Percentiles rank a stretch among this genome's conserved stretches.
Conservation (phyloP, 306 rosid species). For the Prosopis cineraria region DNA sequence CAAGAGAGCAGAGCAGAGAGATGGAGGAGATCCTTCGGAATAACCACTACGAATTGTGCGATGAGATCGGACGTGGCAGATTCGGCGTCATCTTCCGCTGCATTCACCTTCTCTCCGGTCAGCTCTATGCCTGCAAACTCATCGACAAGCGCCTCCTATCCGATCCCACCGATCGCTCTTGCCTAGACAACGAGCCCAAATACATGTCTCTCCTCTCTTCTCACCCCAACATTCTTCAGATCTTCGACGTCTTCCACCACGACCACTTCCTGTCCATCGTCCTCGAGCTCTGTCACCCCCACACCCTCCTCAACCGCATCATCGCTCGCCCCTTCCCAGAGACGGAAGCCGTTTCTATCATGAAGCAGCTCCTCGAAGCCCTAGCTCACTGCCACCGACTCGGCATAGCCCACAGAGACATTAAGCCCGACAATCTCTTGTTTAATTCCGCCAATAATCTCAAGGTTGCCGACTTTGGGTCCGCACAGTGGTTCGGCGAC, state of each 20-base stretch:
- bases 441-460: constrained; percentile 57
- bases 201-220: constrained; percentile 69
- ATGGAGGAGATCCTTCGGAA: constrained; percentile 60
- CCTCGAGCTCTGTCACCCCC: constrained; percentile 67
- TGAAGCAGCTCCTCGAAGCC: constrained; percentile 60
- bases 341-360: constrained; percentile 44
- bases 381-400: constrained; percentile 69
- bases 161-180: constrained; percentile 68
- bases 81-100: constrained; percentile 80
- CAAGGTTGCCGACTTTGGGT: constrained; percentile 84
- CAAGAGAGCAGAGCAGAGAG: neutral
- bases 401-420: constrained; percentile 77
- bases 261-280: constrained; percentile 60
- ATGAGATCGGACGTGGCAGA: constrained; percentile 85
- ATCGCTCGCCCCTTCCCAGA: constrained; percentile 43
- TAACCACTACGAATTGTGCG: constrained; percentile 59
- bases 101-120: constrained; percentile 42
- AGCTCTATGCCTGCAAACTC: constrained; percentile 67
- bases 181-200: constrained; percentile 80
- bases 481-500: constrained; percentile 73
- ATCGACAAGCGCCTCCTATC: constrained; percentile 58
- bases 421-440: constrained; percentile 74
- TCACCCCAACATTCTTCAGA: constrained; percentile 72
- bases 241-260: constrained; percentile 59
- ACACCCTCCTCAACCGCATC: constrained; percentile 73